phyloP scores from a whole-genome alignment of 2,329 filamentous ascomycete genomes.

The Aureobasidium vineae region DNA sequence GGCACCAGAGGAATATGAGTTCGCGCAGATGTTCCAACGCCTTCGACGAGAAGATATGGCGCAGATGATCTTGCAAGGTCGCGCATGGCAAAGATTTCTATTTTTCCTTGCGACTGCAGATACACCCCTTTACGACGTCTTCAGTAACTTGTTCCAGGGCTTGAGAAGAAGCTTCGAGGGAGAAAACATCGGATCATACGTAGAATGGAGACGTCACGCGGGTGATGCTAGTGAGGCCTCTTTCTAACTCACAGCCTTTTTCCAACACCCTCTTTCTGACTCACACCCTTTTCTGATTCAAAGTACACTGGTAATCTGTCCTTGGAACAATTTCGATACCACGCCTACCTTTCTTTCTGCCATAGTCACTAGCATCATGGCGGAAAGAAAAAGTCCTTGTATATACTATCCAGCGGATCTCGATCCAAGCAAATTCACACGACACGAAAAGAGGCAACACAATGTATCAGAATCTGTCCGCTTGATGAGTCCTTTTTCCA shows the following conservation, averaged over 20 bases:
- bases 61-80: background rate
- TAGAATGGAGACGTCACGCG: background rate
- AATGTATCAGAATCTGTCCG: too few species aligned
- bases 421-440: too few species aligned
- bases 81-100: background rate
- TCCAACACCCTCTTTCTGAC: too few species aligned
- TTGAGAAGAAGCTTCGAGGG: slow-evolving; percentile 4
- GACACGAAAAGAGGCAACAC: too few species aligned
- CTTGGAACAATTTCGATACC: too few species aligned
- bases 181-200: slow-evolving; percentile 5
- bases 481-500: background rate
- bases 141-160: slow-evolving; percentile 1
- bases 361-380: too few species aligned
- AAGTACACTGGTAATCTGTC: too few species aligned
- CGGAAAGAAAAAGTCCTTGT: too few species aligned
- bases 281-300: too few species aligned
- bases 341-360: too few species aligned
- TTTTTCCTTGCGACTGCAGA: slow-evolving; percentile 1
- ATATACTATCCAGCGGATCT: too few species aligned
- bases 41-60: slow-evolving; percentile 13
- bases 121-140: background rate
- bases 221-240: background rate
- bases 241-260: too few species aligned
- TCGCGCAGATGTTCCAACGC: slow-evolving; percentile 1
- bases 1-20: background rate